Evolutionary conservation across 2,329 filamentous ascomycete genomes (phyloP), one percentile per base, ranked within the genome.

Genomic region (Ceratocystis albifundus): DNA sequence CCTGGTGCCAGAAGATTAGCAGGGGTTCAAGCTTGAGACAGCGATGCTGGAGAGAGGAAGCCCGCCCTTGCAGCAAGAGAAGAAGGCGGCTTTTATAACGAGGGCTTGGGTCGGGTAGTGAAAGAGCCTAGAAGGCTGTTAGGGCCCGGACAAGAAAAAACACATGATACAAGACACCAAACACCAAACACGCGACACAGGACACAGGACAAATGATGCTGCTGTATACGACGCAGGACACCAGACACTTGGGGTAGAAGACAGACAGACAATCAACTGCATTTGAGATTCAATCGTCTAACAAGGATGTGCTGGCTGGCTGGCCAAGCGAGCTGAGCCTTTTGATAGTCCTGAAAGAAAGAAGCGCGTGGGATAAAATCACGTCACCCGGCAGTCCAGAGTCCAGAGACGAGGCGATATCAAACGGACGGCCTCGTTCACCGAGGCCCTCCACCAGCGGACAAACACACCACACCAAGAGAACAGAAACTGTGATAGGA

Each of bases 251-350:
- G 41, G 4, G 2, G 41, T 4, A 50, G 4, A 20, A 50, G 15
- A 20, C 15, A 25, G 20, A 25, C 4, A 17, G 32, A 50, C n/a
- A 32, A 48, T 12, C 41, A n/a, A 45, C 15, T 28, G n/a, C 45
- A 62, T 62, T 45, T 5, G n/a, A 45, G 45, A 25, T 15, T 0
- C 36, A 25, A 62, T 45, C 17, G 8, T 7, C 59, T 12, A 45
- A 22, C 59, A 62, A 28, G 36, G 59, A 45, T 62, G 8, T 44
- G 8, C 41, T 45, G 59, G 59, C 45, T 36, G 30, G 8, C 41
- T 45, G 59, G 59, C 45, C 59, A 46, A 45, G 59, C 45, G 36
- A 44, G 59, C 41, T 62, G 59, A 62, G 44, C 20, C 45, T 62
- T 64, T 44, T 50, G 25, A 20, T 55, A 65, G 36, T 44, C n/a